These are phyloP conservation scores for Yarrowia osloensis DNA, from an alignment of 805 yeast genomes.

Conservation along the genomic window DNA sequence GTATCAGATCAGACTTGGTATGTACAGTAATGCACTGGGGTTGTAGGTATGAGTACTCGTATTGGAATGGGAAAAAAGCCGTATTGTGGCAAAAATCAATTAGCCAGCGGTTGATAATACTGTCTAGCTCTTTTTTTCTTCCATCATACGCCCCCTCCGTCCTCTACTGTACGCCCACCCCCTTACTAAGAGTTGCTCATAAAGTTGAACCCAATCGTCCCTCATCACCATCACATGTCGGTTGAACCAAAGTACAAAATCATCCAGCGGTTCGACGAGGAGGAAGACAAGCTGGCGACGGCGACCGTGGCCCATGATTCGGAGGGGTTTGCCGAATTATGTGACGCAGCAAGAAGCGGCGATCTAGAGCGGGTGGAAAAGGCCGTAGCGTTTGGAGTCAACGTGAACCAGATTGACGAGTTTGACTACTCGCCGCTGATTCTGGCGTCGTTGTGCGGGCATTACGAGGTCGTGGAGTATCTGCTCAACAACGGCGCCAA, in stretches of 20 bases:
- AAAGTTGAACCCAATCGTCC: not conserved
- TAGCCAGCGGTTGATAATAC: too few relatives aligned
- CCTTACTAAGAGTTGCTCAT: too few relatives aligned
- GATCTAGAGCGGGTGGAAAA: slow-evolving; percentile 65
- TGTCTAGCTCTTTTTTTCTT: too few relatives aligned
- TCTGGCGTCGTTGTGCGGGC: slow-evolving; percentile 76
- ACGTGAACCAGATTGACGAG: slow-evolving; percentile 60
- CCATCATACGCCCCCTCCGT: too few relatives aligned
- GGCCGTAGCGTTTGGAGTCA: slow-evolving; percentile 55
- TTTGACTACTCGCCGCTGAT: slow-evolving; percentile 78
- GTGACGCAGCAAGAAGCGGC: slow-evolving; percentile 69
- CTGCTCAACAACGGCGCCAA: slow-evolving; percentile 68
- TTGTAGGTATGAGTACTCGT: too few relatives aligned
- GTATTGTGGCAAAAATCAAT: too few relatives aligned
- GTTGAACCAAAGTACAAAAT: slow-evolving; percentile 21
- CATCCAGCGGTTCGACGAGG: slow-evolving; percentile 26
- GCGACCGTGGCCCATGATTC: not conserved
- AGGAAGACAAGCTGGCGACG: slow-evolving; percentile 2
- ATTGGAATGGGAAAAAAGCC: too few relatives aligned
- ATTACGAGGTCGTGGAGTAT: slow-evolving; percentile 60
- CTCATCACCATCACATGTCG: not conserved
- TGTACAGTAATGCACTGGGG: too few relatives aligned
- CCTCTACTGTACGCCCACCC: too few relatives aligned
- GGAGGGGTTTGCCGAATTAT: slow-evolving; percentile 46
- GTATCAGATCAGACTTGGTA: too few relatives aligned